phyloP scores from a whole-genome alignment of 148 eudicot species.

The Diospyros lotus region DNA sequence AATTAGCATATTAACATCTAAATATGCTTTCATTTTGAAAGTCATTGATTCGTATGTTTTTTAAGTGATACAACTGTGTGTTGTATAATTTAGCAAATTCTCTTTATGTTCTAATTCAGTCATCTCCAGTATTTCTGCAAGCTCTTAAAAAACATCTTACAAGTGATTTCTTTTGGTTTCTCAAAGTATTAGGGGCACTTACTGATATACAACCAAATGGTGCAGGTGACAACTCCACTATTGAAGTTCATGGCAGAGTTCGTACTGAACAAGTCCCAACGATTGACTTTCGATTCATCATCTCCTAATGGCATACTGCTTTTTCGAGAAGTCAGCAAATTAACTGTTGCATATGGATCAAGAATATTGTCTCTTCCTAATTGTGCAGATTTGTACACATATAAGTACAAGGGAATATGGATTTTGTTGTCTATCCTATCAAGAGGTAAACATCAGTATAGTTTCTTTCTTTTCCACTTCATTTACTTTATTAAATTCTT shows the following conservation, averaged over 20 bases:
- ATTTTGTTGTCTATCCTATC: conserved; percentile 77
- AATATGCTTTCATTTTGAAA: not conserved
- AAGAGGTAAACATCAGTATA: conserved; percentile 49
- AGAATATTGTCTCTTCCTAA: conserved; percentile 61
- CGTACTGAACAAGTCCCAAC: conserved; percentile 88
- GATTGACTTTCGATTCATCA: conserved; percentile 91
- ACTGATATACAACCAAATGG: not conserved
- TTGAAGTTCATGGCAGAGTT: conserved; percentile 95
- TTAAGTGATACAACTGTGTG: not conserved
- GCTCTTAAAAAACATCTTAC: not conserved
- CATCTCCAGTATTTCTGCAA: not conserved
- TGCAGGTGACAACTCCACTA: conserved; percentile 92
- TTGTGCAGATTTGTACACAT: conserved; percentile 73
- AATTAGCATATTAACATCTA: too few species aligned
- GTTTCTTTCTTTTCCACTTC: not conserved
- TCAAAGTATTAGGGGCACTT: conserved; percentile 2
- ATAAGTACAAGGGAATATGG: conserved; percentile 98
- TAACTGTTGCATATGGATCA: conserved; percentile 91
- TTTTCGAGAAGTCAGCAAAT: conserved; percentile 95
- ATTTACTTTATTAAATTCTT: not conserved
- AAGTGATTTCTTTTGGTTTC: too few species aligned
- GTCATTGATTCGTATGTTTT: not conserved
- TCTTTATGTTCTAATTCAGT: not conserved
- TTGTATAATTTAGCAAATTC: not conserved
- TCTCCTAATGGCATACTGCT: conserved; percentile 97